phyloP scores from a whole-genome alignment of 2,329 filamentous ascomycete species.

The Penicillium corylophilum region DNA sequence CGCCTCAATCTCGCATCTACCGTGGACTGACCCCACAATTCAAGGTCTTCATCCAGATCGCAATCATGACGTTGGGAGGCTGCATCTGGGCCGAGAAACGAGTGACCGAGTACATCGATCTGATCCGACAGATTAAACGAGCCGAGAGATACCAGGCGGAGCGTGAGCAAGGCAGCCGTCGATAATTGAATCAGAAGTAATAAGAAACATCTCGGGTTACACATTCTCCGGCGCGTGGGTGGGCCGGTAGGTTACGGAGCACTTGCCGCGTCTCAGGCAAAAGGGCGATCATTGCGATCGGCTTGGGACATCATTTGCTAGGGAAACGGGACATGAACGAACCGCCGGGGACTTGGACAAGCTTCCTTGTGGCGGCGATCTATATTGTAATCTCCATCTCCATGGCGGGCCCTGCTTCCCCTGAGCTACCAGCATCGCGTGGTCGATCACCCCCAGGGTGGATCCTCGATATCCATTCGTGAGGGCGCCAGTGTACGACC shows the following conservation, averaged over 20 bases:
- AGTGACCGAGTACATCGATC: conserved; percentile 48
- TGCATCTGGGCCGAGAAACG: conserved; percentile 50
- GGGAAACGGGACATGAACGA: background rate
- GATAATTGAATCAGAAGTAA: conserved; percentile 1
- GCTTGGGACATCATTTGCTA: too few species aligned
- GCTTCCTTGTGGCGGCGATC: conserved; percentile 11
- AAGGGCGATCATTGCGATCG: background rate
- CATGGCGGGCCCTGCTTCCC: conserved; percentile 9
- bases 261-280: background rate
- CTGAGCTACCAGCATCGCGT: conserved; percentile 4
- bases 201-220: background rate
- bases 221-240: background rate
- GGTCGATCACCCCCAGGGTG: conserved; percentile 17
- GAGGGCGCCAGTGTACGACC: background rate
- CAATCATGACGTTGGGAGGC: conserved; percentile 49
- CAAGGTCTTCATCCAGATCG: conserved; percentile 51
- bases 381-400: conserved; percentile 20
- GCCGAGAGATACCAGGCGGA: conserved; percentile 40
- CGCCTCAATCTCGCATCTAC: conserved; percentile 44
- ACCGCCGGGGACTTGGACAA: background rate
- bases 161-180: conserved; percentile 16
- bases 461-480: conserved; percentile 1
- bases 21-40: conserved; percentile 50
- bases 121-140: conserved; percentile 41
- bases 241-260: background rate